Evolutionary conservation across 2,329 filamentous ascomycete genomes (phyloP), one percentile per base, ranked within the genome.

Genomic region (Penicillium sp.): DNA sequence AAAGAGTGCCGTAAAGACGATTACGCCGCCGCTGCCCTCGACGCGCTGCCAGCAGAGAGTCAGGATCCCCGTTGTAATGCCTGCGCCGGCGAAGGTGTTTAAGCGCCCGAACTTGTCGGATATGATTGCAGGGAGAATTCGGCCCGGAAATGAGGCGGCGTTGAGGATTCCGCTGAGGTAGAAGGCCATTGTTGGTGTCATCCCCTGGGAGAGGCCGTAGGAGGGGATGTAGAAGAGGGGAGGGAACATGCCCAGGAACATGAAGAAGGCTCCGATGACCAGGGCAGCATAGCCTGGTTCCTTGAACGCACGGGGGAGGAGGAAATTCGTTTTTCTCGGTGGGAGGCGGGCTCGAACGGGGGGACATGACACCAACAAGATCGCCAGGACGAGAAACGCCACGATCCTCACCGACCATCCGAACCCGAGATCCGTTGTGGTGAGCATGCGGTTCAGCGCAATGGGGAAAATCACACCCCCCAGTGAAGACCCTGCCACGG

Each of bases 401-500:
- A 84, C 75, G 46, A 85, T 75, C 3, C 85, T 77, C 0, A 86
- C 79, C 0, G 82, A 76, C 85, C 85, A 87, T 26, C 77, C 81
- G 60, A 86, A 82, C 5, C 79, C 77, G 13, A 88, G 66, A 0
- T 62, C 62, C 0, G 77, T 71, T 26, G 70, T 69, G 58, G 82
- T 81, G 19, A 87, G 73, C 69, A 87, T 75, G 62, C 81, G 80
- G 53, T 79, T 82, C 47, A 83, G 71, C 61, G 67, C 64, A 46
- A 82, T 75, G 13, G 85, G 85, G 46, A 85, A 82, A 26, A 87
- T 72, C 44, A 88, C 74, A 8, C 83, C 85, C 3, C 85, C 85
- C 4, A 86, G 68, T 1, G 81, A 83, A 0, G 81, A 83, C 0
- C 83, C 84, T 0, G 81, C 71, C 0, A 82, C 71, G 0, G 75